Conservation (phyloP, 1,284 basidiomycete species). For the Rhodotorula sp. region DNA sequence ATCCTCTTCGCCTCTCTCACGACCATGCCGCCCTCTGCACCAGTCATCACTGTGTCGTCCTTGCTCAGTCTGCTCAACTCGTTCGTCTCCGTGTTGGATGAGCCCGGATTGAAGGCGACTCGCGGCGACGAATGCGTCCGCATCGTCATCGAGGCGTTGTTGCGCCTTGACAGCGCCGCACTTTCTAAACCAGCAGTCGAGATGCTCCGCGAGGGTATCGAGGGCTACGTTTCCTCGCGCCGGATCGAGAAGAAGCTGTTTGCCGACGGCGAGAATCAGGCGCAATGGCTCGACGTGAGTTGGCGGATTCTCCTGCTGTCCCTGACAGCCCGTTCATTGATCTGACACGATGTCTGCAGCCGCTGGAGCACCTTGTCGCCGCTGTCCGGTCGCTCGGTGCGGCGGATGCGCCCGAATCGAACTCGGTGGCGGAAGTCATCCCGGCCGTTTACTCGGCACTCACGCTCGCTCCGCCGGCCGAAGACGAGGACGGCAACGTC, state of each 20-base stretch:
- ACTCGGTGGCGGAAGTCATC: constrained; percentile 43
- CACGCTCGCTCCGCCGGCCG: constrained; percentile 25
- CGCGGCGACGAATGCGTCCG: constrained; percentile 46
- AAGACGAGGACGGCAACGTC: constrained; percentile 55
- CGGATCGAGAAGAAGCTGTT: constrained; percentile 39
- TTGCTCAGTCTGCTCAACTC: constrained; percentile 39
- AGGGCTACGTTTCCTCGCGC: constrained; percentile 31
- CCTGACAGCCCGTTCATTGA: not conserved
- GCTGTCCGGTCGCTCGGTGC: constrained; percentile 17
- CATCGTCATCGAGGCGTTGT: constrained; percentile 44
- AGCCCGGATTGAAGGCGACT: constrained; percentile 42
- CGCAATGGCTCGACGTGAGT: constrained; percentile 41
- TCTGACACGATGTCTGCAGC: not conserved
- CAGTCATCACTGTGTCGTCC: constrained; percentile 33
- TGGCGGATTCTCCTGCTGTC: no score
- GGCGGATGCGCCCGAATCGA: constrained; percentile 6
- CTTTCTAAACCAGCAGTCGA: constrained; percentile 18
- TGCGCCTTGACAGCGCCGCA: constrained; percentile 27
- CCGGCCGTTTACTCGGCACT: constrained; percentile 38
- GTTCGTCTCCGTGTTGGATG: constrained; percentile 45
- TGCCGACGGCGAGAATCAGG: constrained; percentile 33
- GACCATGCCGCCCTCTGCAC: constrained; percentile 40
- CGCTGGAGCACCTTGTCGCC: constrained; percentile 29
- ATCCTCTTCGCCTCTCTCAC: constrained; percentile 87
- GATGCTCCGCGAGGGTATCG: constrained; percentile 31